Evolutionary conservation across 331 rosid species (phyloP).

Genomic region (Quercus lobata): DNA sequence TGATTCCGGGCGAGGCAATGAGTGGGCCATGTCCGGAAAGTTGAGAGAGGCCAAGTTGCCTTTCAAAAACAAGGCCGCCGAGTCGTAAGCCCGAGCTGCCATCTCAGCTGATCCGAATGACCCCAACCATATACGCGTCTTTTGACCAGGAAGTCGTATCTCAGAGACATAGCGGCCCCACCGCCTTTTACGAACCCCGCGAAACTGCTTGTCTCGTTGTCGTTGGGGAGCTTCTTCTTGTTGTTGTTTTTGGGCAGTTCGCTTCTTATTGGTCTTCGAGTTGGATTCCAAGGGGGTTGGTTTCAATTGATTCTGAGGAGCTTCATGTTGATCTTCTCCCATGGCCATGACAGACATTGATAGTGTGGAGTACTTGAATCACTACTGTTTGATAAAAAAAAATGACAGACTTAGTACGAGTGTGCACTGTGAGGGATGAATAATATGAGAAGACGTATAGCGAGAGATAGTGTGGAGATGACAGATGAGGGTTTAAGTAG

Average conservation of each 20-base stretch:
- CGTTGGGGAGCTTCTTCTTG: background rate
- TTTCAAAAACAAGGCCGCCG: slow-evolving; percentile 46
- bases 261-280: background rate
- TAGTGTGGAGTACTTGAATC: background rate
- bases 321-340: background rate
- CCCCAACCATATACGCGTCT: slow-evolving; percentile 49
- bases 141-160: slow-evolving; percentile 43
- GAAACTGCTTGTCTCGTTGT: background rate
- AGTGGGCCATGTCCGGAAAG: slow-evolving; percentile 35
- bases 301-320: background rate
- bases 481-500: background rate
- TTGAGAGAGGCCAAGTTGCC: slow-evolving; percentile 43
- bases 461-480: too few relatives aligned
- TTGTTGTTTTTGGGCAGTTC: background rate
- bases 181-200: slow-evolving; percentile 44
- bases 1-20: slow-evolving; percentile 41
- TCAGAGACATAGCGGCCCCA: slow-evolving; percentile 63
- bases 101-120: slow-evolving; percentile 45
- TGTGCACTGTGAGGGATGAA: too few relatives aligned
- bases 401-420: background rate
- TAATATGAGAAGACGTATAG: too few relatives aligned
- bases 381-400: background rate
- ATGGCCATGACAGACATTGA: slow-evolving; percentile 1
- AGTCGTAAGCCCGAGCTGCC: slow-evolving; percentile 57
- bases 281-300: background rate